These are phyloP conservation scores for Gnomoniopsis sp. DNA, from an alignment of 2,329 filamentous ascomycete species.

Conservation along the genomic window DNA sequence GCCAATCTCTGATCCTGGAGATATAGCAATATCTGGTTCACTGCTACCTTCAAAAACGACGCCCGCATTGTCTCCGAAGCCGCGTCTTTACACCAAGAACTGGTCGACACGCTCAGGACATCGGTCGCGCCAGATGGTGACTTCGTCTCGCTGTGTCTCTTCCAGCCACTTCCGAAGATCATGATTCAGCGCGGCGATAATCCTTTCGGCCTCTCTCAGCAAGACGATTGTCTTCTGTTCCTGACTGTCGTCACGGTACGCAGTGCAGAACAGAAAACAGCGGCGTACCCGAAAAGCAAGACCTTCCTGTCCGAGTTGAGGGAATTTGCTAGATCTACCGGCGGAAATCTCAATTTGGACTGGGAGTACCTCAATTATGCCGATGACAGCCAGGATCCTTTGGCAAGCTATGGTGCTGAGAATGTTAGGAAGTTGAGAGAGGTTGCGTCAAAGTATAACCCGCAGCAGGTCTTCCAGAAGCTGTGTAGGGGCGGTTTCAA, in stretches of 20 bases:
- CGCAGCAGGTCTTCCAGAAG: conserved; percentile 25
- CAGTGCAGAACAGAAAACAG: conserved; percentile 19
- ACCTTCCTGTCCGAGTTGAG: conserved; percentile 15
- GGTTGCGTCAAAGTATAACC: conserved; percentile 25
- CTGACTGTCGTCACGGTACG: conserved; percentile 19
- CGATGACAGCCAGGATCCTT: conserved; percentile 23
- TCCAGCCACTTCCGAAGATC: not conserved
- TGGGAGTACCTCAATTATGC: conserved; percentile 28
- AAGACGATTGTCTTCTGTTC: conserved; percentile 21
- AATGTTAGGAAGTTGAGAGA: conserved; percentile 24
- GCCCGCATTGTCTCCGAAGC: conserved; percentile 30
- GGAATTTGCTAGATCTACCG: conserved; percentile 18
- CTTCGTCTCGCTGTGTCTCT: not conserved
- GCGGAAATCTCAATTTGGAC: conserved; percentile 14
- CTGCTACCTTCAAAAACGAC: not conserved
- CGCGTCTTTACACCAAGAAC: conserved; percentile 20
- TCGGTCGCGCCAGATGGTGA: not conserved
- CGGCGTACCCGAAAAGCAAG: conserved; percentile 20
- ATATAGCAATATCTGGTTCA: not conserved
- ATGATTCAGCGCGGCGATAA: conserved; percentile 21
- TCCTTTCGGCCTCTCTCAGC: conserved; percentile 21
- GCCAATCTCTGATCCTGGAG: conserved; percentile 7
- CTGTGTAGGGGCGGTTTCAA: conserved; percentile 25
- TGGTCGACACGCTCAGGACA: not conserved
- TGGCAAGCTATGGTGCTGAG: conserved; percentile 26